These are phyloP conservation scores for Pythium angustatum DNA, from an alignment of 352 stramenopile genomes.

Conservation along the genomic window DNA sequence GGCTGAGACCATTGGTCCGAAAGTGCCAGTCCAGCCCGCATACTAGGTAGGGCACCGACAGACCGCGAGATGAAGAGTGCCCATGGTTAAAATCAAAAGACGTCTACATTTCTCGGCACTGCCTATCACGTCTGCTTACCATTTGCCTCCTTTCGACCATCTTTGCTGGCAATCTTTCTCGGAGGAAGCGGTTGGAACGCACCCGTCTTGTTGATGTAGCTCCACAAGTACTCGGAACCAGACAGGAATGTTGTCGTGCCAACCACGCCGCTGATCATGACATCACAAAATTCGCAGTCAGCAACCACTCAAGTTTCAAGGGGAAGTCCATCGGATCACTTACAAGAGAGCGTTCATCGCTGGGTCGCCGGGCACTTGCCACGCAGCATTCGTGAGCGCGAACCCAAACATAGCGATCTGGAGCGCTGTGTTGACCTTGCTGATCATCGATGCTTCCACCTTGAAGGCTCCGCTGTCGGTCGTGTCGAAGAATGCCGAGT, in stretches of 20 bases:
- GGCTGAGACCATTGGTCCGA: slow-evolving; percentile 55
- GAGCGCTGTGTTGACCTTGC: slow-evolving; percentile 82
- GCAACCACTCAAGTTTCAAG: too few species aligned
- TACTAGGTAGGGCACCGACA: too few species aligned
- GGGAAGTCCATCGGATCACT: neutral
- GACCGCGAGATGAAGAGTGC: too few species aligned
- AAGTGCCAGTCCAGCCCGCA: slow-evolving; percentile 21
- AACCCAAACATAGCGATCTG: slow-evolving; percentile 77
- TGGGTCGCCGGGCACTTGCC: slow-evolving; percentile 60
- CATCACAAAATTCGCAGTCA: slow-evolving; percentile 4
- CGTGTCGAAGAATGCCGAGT: slow-evolving; percentile 80
- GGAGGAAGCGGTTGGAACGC: slow-evolving; percentile 56
- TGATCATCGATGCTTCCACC: slow-evolving; percentile 67
- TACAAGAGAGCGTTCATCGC: slow-evolving; percentile 69
- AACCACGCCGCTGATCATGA: slow-evolving; percentile 51
- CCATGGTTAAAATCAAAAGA: neutral
- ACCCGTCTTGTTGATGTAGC: slow-evolving; percentile 71
- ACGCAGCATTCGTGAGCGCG: slow-evolving; percentile 71
- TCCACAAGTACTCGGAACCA: slow-evolving; percentile 73
- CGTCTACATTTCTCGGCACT: neutral
- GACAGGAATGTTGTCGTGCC: slow-evolving; percentile 77
- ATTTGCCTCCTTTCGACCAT: slow-evolving; percentile 2
- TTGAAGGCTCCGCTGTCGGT: slow-evolving; percentile 70
- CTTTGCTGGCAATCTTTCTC: slow-evolving; percentile 1
- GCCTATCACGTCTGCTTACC: neutral